Evolutionary conservation across 176 grass and related monocot species (phyloP).

Genomic region (Lolium perenne): DNA sequence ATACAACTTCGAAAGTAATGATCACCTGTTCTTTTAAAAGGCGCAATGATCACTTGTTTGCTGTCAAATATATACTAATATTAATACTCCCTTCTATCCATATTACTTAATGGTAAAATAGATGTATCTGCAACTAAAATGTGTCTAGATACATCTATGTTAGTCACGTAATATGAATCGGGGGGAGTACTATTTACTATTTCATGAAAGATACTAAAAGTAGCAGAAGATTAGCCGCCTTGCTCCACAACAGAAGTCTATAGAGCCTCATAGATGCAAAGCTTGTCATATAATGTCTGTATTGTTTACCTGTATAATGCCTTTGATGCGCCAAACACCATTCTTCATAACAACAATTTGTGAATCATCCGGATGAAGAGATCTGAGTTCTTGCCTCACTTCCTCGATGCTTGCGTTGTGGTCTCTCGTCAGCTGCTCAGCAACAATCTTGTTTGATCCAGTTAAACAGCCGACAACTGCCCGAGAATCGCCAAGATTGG

Average conservation of each 20-base stretch:
- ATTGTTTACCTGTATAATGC: conserved; percentile 82
- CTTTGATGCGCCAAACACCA: conserved; percentile 99
- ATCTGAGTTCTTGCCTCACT: conserved; percentile 83
- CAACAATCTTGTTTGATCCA: conserved; percentile 67
- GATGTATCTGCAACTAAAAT: too few relatives aligned
- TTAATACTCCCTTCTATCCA: neutral
- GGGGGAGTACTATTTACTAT: neutral
- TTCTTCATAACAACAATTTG: conserved; percentile 96
- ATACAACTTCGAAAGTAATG: neutral
- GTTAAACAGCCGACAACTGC: conserved; percentile 77
- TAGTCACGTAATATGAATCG: too few relatives aligned
- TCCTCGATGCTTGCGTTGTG: conserved; percentile 93
- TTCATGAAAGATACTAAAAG: neutral
- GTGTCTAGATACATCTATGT: too few relatives aligned
- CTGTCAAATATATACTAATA: conserved; percentile 11
- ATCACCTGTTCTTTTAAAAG: neutral
- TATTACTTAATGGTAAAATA: too few relatives aligned
- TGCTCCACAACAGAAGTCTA: neutral
- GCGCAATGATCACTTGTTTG: neutral
- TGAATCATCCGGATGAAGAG: conserved; percentile 93
- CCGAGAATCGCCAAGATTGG: conserved; percentile 92
- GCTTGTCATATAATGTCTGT: neutral
- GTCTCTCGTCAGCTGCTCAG: conserved; percentile 90
- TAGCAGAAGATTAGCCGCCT: neutral
- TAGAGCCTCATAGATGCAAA: neutral